These are phyloP conservation scores for Calamus simplicifolius DNA, from an alignment of 176 grass and related monocot species.

Conservation along the genomic window DNA sequence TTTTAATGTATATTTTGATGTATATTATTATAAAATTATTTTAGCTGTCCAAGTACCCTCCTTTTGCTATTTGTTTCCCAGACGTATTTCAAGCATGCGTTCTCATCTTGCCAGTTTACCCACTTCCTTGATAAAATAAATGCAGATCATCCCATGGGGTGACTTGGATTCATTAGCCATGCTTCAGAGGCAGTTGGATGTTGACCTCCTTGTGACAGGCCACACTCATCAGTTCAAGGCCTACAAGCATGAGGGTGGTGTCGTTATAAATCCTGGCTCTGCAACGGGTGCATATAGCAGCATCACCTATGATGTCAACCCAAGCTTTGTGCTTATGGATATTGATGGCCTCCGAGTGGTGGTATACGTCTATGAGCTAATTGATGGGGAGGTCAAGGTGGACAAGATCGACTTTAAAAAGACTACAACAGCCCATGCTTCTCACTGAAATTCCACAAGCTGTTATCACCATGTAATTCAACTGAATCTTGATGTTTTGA, in stretches of 20 bases:
- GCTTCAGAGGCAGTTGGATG: conserved; percentile 89
- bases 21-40: no score
- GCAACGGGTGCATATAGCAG: conserved; percentile 90
- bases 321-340: conserved; percentile 96
- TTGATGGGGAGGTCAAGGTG: conserved; percentile 94
- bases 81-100: background rate
- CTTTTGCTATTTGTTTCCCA: no score
- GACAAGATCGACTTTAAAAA: conserved; percentile 99
- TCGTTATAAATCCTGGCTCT: conserved; percentile 90
- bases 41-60: no score
- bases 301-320: conserved; percentile 92
- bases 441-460: background rate
- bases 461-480: no score
- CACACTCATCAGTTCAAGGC: conserved; percentile 96
- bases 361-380: conserved; percentile 95
- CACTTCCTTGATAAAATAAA: background rate
- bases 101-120: background rate
- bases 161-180: conserved; percentile 94
- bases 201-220: conserved; percentile 96
- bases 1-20: no score
- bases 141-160: conserved; percentile 88
- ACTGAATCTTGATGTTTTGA: no score
- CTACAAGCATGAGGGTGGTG: conserved; percentile 94
- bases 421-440: conserved; percentile 43
- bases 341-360: conserved; percentile 91